Conservation (phyloP, 2,329 filamentous ascomycete genomes). For the Elsinoe australis region DNA sequence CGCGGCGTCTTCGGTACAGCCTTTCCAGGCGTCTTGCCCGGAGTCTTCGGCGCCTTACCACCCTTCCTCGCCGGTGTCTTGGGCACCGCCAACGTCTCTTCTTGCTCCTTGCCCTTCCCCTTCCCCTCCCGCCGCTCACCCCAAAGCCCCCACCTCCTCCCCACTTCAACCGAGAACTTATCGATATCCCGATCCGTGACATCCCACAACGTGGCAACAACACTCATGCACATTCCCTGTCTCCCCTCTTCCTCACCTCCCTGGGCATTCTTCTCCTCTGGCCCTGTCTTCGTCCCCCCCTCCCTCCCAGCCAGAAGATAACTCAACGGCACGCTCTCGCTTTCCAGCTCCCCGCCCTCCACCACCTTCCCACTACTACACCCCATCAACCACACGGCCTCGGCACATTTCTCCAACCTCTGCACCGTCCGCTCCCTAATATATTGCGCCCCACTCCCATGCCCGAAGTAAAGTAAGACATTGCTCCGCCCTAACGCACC, state of each 20-base stretch:
- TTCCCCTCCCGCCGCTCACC: slow-evolving; percentile 18
- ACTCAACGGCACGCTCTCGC: slow-evolving; percentile 81
- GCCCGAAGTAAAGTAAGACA: slow-evolving; percentile 87
- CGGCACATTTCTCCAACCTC: slow-evolving; percentile 46
- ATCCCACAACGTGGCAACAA: slow-evolving; percentile 93
- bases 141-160: slow-evolving; percentile 77
- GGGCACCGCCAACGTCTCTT: slow-evolving; percentile 22
- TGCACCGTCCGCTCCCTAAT: slow-evolving; percentile 78
- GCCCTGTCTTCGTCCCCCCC: neutral
- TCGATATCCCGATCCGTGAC: slow-evolving; percentile 97
- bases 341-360: slow-evolving; percentile 80
- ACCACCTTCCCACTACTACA: slow-evolving; percentile 78
- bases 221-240: slow-evolving; percentile 48
- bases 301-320: slow-evolving; percentile 76
- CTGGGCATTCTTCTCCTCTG: neutral
- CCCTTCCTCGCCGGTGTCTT: slow-evolving; percentile 27
- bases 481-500: slow-evolving; percentile 57
- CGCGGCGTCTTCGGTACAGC: slow-evolving; percentile 21
- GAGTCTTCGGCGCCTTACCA: slow-evolving; percentile 27
- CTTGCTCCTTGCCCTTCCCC: slow-evolving; percentile 28
- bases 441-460: slow-evolving; percentile 91
- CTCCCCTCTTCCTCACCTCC: slow-evolving; percentile 17
- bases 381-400: slow-evolving; percentile 74
- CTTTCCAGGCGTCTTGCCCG: slow-evolving; percentile 27
- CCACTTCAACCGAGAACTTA: slow-evolving; percentile 69